A percentile compares a stretch with the other conserved stretches of the same genome.
These are phyloP conservation scores for Boletus subcaerulescens DNA, from an alignment of 768 basidiomycete species.

Conservation along the genomic window DNA sequence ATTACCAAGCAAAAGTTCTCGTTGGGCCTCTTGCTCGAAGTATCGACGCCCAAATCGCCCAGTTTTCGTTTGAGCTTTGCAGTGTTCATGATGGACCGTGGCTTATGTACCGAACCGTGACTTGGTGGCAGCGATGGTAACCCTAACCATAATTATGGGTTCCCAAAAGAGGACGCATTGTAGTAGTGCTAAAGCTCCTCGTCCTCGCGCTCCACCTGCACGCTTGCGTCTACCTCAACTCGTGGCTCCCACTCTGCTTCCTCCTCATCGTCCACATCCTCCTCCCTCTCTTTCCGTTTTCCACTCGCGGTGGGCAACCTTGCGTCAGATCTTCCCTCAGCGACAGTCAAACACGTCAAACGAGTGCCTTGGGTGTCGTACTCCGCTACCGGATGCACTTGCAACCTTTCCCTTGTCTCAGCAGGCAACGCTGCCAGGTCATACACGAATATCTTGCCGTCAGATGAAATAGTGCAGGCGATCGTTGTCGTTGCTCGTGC, in stretches of 20 bases:
- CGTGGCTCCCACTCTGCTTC: slow-evolving; percentile 31
- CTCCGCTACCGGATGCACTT: slow-evolving; percentile 54
- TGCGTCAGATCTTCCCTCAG: slow-evolving; percentile 43
- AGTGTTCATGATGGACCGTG: slow-evolving; percentile 36
- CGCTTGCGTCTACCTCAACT: slow-evolving; percentile 1
- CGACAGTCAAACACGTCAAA: slow-evolving; percentile 69
- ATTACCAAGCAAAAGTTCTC: slow-evolving; percentile 84
- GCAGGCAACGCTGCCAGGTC: slow-evolving; percentile 56
- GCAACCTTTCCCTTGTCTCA: slow-evolving; percentile 17
- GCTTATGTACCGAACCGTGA: background rate
- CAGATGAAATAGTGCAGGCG: slow-evolving; percentile 81
- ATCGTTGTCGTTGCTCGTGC: slow-evolving; percentile 51
- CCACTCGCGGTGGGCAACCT: slow-evolving; percentile 18
- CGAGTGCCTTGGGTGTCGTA: slow-evolving; percentile 88
- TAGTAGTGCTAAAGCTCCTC: background rate
- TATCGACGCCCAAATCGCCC: slow-evolving; percentile 73
- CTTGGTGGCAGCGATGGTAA: background rate
- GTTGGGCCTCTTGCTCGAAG: slow-evolving; percentile 64
- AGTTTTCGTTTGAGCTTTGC: slow-evolving; percentile 79
- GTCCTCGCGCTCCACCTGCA: slow-evolving; percentile 15
- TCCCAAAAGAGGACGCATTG: background rate
- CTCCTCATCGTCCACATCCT: slow-evolving; percentile 27
- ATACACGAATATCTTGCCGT: slow-evolving; percentile 79
- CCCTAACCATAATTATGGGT: slow-evolving; percentile 21
- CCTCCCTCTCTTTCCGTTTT: slow-evolving; percentile 38